Evolutionary conservation across 441 rosid species (phyloP), one percentile per base, ranked within the genome.

Genomic region (Arabidopsis lyrata): DNA sequence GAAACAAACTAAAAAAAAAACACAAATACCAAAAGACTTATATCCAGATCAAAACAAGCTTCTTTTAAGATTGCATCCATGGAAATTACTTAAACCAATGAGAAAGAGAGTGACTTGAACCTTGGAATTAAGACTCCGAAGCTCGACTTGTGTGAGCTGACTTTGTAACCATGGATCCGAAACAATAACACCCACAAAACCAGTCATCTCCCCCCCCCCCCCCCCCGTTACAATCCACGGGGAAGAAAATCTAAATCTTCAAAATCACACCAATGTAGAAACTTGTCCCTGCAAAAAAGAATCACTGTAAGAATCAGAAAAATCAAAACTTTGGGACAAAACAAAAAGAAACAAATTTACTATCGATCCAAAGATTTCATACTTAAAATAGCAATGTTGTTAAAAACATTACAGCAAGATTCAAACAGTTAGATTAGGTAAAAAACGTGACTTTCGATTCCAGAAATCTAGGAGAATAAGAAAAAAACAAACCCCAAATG

Each of bases 121-220:
- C 75, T 84, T 87, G 10, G 88, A 60, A 47, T 84, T 79, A 50
- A 89, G 95, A 80, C 88, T 79, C 12, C 88, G 85, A 67, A 87
- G 90, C 69, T 89, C 91, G 16, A 87, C 87, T 78, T 87, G 95
- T 20, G 88, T 87, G 38, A 87, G 88, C 78, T 87, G 91, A 70
- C 90, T 83, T 75, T 86, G 92, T 42, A 87, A 83, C 89, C 79
- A 85, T 70, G 86, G 87, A 76, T 89, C 95, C 2, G 91, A 83
- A 24, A 87, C 87, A 10, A 73, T 65, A 31, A 87, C 87, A 63
- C 90, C 91, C 22, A 61, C 83, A 31, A 52, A 83, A 69, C 86
- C 81, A n/a, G 95, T 86, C 95, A 89, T 89, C 77, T 80, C 81
- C 71, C n/a, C n/a, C n/a, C n/a, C n/a, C n/a, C n/a, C n/a, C n/a